Evolutionary conservation across 2,329 filamentous ascomycete species (phyloP), one percentile per base, ranked within the genome.

Genomic region (Fulvia fulva): DNA sequence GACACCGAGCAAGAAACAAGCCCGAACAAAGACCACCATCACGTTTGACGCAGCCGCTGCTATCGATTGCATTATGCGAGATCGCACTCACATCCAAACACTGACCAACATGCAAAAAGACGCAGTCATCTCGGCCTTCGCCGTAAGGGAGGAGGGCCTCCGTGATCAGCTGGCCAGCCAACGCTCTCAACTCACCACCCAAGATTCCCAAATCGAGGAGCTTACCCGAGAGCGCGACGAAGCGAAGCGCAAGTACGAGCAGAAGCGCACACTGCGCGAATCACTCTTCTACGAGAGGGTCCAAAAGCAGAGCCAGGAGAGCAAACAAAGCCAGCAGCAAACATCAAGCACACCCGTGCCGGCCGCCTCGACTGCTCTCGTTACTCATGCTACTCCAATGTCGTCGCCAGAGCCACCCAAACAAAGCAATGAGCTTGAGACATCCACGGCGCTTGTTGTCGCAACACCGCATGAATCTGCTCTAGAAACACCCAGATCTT

Each of bases 41-140:
- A 25, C 47, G 45, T 58, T 58, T 34, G 23, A 51, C 44, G 49
- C 41, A 16, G 32, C 45, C 41, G 26, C 23, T 16, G 53, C 50
- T 19, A 44, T 56, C 50, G 44, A 34, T 22, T 49, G 49, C 21
- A 50, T 62, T 32, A 41, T 56, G 23, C 37, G 45, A 16, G 44
- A 58, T 32, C 28, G 50, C 59, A 37, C n/a, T 19, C 53, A 57
- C 45, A 53, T 63, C 28, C 21, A 49, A 14, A 41, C 14, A 57
- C 61, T 63, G 56, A 63, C 61, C 14, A 28, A 51, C 25, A 14
- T 23, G 21, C 56, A 62, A 60, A 59, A 63, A 63, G 56, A 59
- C 16, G 61, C 56, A 22, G 59, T 63, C 41, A 63, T 63, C 23
- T 14, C 28, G 22, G 49, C 53, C 32, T 56, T 63, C 25, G 49